phyloP scores from a whole-genome alignment of 306 rosid genomes.

The Medicago arabica region DNA sequence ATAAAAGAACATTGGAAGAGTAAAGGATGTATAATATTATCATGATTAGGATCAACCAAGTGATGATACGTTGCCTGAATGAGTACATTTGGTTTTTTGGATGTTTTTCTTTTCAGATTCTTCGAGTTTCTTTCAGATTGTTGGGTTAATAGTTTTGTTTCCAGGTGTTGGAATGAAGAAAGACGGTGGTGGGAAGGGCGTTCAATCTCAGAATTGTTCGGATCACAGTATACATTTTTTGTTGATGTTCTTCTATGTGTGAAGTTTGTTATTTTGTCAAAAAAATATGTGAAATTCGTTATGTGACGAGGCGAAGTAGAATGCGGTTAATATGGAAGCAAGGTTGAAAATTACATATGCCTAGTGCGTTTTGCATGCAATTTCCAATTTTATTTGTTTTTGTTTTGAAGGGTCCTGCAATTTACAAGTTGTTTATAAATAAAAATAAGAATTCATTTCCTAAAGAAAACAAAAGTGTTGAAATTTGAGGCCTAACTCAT shows the following conservation, averaged over 20 bases:
- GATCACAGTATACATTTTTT: constrained; percentile 42
- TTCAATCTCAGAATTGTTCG: constrained; percentile 51
- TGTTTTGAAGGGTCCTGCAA: too few species aligned
- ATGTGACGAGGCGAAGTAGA: constrained; percentile 43
- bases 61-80: constrained; percentile 45
- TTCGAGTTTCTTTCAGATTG: constrained; percentile 36
- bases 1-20: constrained; percentile 63
- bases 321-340: constrained; percentile 50
- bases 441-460: too few species aligned
- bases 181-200: neutral
- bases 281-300: constrained; percentile 37
- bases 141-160: constrained; percentile 16
- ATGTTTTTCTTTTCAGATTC: neutral
- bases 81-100: constrained; percentile 36
- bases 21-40: constrained; percentile 54
- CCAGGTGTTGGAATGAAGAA: constrained; percentile 35
- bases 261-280: constrained; percentile 7
- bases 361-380: neutral
- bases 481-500: too few species aligned
- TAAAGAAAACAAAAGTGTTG: too few species aligned
- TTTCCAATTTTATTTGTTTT: neutral
- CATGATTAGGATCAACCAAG: constrained; percentile 56
- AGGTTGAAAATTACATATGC: constrained; percentile 34
- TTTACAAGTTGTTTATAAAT: too few species aligned
- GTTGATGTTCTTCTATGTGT: constrained; percentile 3